These are phyloP conservation scores for Curvularia spicifera DNA, from an alignment of 2,329 filamentous ascomycete species.

Conservation along the genomic window DNA sequence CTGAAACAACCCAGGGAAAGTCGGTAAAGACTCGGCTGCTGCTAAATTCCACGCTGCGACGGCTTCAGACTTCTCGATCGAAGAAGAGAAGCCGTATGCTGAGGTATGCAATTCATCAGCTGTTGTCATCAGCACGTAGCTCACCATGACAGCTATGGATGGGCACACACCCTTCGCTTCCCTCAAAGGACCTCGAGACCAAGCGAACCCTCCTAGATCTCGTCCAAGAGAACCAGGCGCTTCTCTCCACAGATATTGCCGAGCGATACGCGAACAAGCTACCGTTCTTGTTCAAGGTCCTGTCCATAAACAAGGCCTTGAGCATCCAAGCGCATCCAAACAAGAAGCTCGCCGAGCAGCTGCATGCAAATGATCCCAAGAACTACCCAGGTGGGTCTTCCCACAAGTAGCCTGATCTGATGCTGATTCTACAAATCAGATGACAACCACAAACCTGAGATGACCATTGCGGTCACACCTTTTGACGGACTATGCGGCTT, in stretches of 20 bases:
- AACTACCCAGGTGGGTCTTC: conserved; percentile 73
- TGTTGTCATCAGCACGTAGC: conserved; percentile 7
- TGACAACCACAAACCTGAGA: conserved; percentile 99
- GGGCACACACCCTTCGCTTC: conserved; percentile 96
- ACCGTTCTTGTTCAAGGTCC: conserved; percentile 96
- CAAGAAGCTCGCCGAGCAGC: conserved; percentile 87
- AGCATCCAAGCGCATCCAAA: conserved; percentile 98
- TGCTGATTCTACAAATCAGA: conserved; percentile 50
- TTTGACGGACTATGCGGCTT: conserved; percentile 98
- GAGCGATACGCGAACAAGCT: conserved; percentile 81
- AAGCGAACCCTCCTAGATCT: conserved; percentile 86
- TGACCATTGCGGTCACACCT: conserved; percentile 96
- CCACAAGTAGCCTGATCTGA: no score
- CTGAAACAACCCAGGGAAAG: conserved; percentile 68
- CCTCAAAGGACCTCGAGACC: conserved; percentile 85
- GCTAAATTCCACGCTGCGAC: conserved; percentile 90
- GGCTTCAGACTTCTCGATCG: conserved; percentile 75
- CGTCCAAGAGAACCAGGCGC: conserved; percentile 81
- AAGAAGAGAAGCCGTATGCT: conserved; percentile 90
- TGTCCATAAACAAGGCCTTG: conserved; percentile 93
- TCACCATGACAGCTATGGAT: conserved; percentile 82
- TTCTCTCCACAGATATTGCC: conserved; percentile 76
- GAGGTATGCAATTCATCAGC: conserved; percentile 64
- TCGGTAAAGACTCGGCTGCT: conserved; percentile 83
- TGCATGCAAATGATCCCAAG: conserved; percentile 84